These are phyloP conservation scores for Luzula sylvatica DNA, from an alignment of 176 grass and related monocot species.

Conservation along the genomic window DNA sequence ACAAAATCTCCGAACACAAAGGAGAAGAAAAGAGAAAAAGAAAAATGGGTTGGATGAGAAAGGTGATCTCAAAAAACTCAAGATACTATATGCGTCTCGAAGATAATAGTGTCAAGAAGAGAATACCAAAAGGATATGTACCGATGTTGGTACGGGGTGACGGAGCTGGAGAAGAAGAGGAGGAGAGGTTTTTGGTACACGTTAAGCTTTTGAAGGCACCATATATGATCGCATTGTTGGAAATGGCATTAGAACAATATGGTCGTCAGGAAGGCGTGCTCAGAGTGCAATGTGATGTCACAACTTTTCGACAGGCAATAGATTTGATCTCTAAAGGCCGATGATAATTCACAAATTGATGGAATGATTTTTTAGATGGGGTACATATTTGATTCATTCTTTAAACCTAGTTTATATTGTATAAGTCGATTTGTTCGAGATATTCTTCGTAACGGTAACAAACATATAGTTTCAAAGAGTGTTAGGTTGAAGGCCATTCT, in stretches of 20 bases:
- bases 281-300: slow-evolving; percentile 17
- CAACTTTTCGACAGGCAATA: slow-evolving; percentile 22
- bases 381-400: no score
- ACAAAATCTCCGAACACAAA: not conserved
- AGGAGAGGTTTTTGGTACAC: slow-evolving; percentile 31
- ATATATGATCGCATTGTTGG: slow-evolving; percentile 22
- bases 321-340: slow-evolving; percentile 6
- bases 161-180: not conserved
- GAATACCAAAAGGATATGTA: slow-evolving; percentile 29
- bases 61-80: not conserved
- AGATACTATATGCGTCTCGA: slow-evolving; percentile 1
- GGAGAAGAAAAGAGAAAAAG: not conserved
- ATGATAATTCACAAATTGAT: slow-evolving; percentile 7
- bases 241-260: slow-evolving; percentile 31
- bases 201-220: slow-evolving; percentile 31
- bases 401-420: no score
- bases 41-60: slow-evolving; percentile 17
- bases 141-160: slow-evolving; percentile 25
- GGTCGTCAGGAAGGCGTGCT: slow-evolving; percentile 38
- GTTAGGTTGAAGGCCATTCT: no score
- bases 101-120: not conserved
- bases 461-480: no score
- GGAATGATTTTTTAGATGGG: no score
- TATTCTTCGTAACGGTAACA: no score
- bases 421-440: no score